Percentiles rank a stretch among this genome's conserved stretches.
These are phyloP conservation scores for Saccharomyces eubayanus DNA, from an alignment of 805 yeast genomes.

Conservation along the genomic window DNA sequence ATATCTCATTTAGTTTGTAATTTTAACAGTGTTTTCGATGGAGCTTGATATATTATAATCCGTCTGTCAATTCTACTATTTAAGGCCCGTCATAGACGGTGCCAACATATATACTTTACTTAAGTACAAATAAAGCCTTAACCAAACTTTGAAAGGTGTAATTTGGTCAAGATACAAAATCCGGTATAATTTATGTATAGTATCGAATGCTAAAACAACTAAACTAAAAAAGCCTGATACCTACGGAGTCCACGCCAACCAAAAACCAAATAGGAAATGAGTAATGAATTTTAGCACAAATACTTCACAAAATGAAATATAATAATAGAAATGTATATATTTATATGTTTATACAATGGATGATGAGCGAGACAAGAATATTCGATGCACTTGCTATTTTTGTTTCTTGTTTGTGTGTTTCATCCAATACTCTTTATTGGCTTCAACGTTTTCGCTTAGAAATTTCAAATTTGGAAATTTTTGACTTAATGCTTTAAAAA, in stretches of 20 bases:
- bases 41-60: background rate
- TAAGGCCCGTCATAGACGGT: no score
- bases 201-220: background rate
- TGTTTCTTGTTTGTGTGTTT: slow-evolving; percentile 1
- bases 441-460: slow-evolving; percentile 43
- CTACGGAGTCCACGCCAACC: no score
- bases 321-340: slow-evolving; percentile 1
- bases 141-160: background rate
- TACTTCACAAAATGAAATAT: background rate
- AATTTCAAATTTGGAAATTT: slow-evolving; percentile 55
- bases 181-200: background rate
- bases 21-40: background rate
- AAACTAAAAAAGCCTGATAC: background rate
- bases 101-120: no score
- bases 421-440: slow-evolving; percentile 53
- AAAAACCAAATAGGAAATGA: background rate
- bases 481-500: slow-evolving; percentile 57
- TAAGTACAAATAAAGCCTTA: no score
- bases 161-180: background rate
- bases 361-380: background rate
- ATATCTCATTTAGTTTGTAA: background rate
- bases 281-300: background rate
- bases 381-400: background rate
- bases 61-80: no score
- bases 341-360: background rate